phyloP scores from a whole-genome alignment of 2,329 filamentous ascomycete species.

The Fusarium sp. region DNA sequence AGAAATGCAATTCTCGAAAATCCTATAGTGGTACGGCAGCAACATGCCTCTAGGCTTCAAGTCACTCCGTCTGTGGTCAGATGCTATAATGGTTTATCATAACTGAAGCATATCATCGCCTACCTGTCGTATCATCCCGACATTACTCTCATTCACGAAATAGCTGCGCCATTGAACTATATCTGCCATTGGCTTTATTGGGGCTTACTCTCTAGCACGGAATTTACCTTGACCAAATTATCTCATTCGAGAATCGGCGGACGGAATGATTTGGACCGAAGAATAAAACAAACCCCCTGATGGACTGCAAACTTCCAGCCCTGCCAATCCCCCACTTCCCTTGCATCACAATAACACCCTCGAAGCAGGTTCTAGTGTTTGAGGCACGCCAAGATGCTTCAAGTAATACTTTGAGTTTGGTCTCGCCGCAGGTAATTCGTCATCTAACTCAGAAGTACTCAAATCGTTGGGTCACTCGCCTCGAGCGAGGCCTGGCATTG shows the following conservation, averaged over 20 bases:
- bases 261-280: slow-evolving; percentile 20
- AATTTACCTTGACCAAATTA: slow-evolving; percentile 9
- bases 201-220: slow-evolving; percentile 1
- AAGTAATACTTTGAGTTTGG: background rate
- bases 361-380: background rate
- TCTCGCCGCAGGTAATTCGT: background rate
- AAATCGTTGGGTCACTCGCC: background rate
- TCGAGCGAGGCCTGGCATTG: background rate
- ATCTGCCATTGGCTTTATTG: slow-evolving; percentile 4
- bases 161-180: background rate
- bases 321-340: background rate
- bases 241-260: background rate
- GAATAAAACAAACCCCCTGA: background rate
- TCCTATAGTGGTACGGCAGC: background rate
- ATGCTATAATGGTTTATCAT: background rate
- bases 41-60: background rate
- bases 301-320: background rate
- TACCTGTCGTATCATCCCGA: background rate
- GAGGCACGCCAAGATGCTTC: background rate
- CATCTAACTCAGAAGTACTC: background rate
- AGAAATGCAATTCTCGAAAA: background rate
- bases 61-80: background rate
- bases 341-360: background rate
- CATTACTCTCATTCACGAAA: slow-evolving; percentile 6
- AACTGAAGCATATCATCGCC: background rate